These are phyloP conservation scores for Neoboletus magnificus DNA, from an alignment of 768 basidiomycete species.

Conservation along the genomic window DNA sequence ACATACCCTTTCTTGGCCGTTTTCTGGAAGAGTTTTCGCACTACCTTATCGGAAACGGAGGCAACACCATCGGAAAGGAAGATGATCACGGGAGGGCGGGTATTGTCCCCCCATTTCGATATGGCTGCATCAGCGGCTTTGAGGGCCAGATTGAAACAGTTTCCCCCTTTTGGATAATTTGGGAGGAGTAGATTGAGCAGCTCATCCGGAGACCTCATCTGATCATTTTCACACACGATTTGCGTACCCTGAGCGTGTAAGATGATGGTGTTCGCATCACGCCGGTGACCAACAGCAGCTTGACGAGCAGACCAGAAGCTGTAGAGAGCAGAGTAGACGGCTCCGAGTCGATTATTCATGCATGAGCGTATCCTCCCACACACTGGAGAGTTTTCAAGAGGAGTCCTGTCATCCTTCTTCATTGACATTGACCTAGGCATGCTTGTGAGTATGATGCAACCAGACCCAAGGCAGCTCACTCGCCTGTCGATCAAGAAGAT, in stretches of 20 bases:
- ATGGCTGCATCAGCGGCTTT: conserved; percentile 36
- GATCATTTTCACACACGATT: conserved; percentile 41
- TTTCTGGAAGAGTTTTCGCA: conserved; percentile 37
- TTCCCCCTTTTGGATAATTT: conserved; percentile 37
- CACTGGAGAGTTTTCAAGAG: conserved; percentile 37
- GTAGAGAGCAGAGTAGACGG: conserved; percentile 51
- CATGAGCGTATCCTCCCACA: conserved; percentile 27
- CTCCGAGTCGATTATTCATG: conserved; percentile 52
- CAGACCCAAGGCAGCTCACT: not conserved
- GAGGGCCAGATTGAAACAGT: conserved; percentile 43
- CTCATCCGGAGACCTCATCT: conserved; percentile 39
- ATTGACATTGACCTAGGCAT: conserved; percentile 49
- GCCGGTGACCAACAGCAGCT: conserved; percentile 32
- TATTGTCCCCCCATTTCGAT: conserved; percentile 42
- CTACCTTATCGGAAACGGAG: conserved; percentile 26
- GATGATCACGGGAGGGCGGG: conserved; percentile 47
- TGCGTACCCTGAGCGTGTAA: conserved; percentile 36
- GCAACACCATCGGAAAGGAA: conserved; percentile 59
- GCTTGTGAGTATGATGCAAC: not conserved
- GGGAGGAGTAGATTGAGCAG: conserved; percentile 41
- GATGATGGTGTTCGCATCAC: conserved; percentile 56
- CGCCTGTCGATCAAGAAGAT: conserved; percentile 23
- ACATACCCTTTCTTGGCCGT: conserved; percentile 43
- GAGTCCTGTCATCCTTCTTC: conserved; percentile 37
- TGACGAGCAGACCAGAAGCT: conserved; percentile 53